phyloP scores from a whole-genome alignment of 441 rosid genomes.

The Omphalea diandra region DNA sequence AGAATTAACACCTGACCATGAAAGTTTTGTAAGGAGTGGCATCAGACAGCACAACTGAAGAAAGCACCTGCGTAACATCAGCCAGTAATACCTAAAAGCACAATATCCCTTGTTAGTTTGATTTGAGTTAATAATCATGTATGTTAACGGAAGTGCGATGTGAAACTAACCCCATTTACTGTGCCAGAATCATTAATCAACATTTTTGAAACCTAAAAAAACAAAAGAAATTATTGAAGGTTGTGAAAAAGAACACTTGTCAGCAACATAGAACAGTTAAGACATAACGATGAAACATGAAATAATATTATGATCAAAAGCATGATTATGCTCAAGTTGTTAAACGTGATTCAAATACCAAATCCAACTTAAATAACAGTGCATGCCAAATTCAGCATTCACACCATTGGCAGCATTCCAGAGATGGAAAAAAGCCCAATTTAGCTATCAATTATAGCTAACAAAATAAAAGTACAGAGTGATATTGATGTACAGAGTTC shows the following conservation, averaged over 20 bases:
- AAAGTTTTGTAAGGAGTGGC: conserved; percentile 90
- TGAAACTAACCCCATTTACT: conserved; percentile 72
- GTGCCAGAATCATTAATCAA: conserved; percentile 45
- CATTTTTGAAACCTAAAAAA: conserved; percentile 57
- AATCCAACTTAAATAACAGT: background rate
- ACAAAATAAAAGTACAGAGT: background rate
- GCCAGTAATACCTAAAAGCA: conserved; percentile 72
- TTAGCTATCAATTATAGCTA: background rate
- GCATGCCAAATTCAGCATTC: background rate
- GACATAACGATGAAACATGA: background rate
- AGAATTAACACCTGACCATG: conserved; percentile 45
- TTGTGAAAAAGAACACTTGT: background rate
- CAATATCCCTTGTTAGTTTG: conserved; percentile 26
- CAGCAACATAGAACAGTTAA: background rate
- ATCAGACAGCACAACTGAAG: conserved; percentile 74
- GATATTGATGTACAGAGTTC: background rate
- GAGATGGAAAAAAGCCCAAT: background rate
- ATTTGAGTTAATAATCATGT: conserved; percentile 26
- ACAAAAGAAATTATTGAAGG: background rate
- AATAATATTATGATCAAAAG: background rate
- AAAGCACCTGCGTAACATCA: conserved; percentile 67
- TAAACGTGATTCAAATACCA: conserved; percentile 12
- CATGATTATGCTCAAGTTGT: background rate
- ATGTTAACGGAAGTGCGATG: conserved; percentile 13
- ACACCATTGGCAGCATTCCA: too few species aligned